Conservation (phyloP, 306 rosid species). For the Vachellia pachyceras region DNA sequence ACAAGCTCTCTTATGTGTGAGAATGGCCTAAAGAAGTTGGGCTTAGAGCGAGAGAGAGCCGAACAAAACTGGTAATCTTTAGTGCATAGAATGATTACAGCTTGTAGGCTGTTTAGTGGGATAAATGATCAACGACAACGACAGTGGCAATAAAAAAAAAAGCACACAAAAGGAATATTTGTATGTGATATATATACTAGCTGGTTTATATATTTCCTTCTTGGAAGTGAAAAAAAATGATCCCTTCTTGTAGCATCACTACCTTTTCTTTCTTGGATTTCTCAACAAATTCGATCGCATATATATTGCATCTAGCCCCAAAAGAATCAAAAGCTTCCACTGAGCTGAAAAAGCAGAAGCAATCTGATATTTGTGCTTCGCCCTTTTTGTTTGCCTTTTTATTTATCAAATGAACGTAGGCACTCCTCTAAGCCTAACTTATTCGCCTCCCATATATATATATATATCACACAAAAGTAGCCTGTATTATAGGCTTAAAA, state of each 20-base stretch:
- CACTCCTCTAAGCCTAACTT: not conserved
- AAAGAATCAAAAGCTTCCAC: slow-evolving; percentile 30
- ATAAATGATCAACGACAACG: slow-evolving; percentile 5
- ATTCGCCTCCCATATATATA: not conserved
- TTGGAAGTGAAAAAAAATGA: slow-evolving; percentile 11
- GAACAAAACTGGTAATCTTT: not conserved
- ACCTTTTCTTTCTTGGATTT: slow-evolving; percentile 32
- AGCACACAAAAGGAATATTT: not conserved
- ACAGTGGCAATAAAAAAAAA: not conserved
- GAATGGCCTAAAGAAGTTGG: not conserved
- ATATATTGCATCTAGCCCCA: slow-evolving; percentile 20
- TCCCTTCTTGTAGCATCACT: not conserved
- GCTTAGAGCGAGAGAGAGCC: not conserved
- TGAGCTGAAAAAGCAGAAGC: slow-evolving; percentile 16
- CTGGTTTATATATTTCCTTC: not conserved
- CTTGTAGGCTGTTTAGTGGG: slow-evolving; percentile 29
- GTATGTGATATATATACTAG: not conserved
- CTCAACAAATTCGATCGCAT: slow-evolving; percentile 18
- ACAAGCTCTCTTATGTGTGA: not conserved
- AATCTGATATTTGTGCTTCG: slow-evolving; percentile 8
- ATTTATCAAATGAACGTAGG: slow-evolving; percentile 16
- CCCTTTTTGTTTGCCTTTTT: slow-evolving; percentile 19
- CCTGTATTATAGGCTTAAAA: not conserved
- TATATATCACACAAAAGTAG: not conserved
- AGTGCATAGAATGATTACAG: slow-evolving; percentile 24